Conservation (phyloP, 192 early-diverging fungal genomes). For the Dissophora ornata region DNA sequence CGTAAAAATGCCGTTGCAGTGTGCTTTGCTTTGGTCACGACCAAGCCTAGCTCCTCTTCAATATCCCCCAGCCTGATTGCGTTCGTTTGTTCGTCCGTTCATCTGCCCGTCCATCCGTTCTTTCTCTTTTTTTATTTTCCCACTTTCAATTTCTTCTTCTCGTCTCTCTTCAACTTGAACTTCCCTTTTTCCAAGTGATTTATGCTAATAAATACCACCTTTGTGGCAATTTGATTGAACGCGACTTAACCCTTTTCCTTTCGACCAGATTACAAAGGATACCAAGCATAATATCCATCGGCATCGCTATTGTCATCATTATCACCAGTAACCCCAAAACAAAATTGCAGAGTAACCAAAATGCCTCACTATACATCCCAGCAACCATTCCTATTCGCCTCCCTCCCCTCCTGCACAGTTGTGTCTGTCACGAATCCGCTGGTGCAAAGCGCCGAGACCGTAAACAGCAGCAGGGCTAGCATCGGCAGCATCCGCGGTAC, state of each 20-base stretch:
- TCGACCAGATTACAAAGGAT: constrained; percentile 3
- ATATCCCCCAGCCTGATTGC: not conserved
- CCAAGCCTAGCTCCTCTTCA: not conserved
- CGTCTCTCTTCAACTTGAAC: not conserved
- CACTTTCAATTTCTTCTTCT: constrained; percentile 1
- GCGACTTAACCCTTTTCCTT: not conserved
- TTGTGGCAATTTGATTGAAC: too few relatives aligned
- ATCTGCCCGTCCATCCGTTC: too few relatives aligned
- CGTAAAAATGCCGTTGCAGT: not conserved
- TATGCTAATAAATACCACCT: not conserved
- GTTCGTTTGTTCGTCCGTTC: not conserved
- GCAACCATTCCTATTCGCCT: constrained; percentile 28
- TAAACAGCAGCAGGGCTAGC: constrained; percentile 14
- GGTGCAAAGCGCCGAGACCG: constrained; percentile 20
- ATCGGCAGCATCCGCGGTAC: constrained; percentile 9
- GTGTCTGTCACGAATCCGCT: not conserved
- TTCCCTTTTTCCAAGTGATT: not conserved
- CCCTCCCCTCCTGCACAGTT: constrained; percentile 31
- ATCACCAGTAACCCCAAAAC: too few relatives aligned
- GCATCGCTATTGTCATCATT: not conserved
- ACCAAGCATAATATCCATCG: constrained; percentile 3
- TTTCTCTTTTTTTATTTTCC: not conserved
- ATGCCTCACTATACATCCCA: constrained; percentile 36
- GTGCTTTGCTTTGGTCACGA: not conserved
- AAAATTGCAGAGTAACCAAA: not conserved